phyloP scores from a whole-genome alignment of 129 eudicot species.

The Rutidosis leptorrhynchoides region DNA sequence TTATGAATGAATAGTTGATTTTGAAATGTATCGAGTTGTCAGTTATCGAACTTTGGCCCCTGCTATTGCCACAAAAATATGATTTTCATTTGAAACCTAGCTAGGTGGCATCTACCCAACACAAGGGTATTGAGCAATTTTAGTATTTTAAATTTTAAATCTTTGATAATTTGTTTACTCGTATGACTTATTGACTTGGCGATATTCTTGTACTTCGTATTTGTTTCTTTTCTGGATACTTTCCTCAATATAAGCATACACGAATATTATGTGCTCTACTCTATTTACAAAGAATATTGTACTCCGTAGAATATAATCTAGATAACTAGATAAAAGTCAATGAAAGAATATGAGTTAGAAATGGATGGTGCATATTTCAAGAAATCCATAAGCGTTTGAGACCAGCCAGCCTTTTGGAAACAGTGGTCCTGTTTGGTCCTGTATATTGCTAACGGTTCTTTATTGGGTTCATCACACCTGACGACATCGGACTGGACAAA shows the following conservation, averaged over 20 bases:
- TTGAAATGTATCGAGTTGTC: too few relatives aligned
- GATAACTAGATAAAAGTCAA: not conserved
- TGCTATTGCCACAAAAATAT: too few relatives aligned
- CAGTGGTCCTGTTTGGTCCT: conserved; percentile 40
- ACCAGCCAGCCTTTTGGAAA: conserved; percentile 16
- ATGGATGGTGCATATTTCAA: conserved; percentile 35
- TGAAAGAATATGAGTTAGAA: conserved; percentile 12
- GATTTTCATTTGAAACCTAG: not conserved
- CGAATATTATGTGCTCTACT: too few relatives aligned
- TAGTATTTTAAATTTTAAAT: too few relatives aligned
- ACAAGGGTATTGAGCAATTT: too few relatives aligned
- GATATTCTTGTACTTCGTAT: too few relatives aligned
- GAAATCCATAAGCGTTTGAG: conserved; percentile 22
- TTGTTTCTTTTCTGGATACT: too few relatives aligned
- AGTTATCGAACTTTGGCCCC: too few relatives aligned
- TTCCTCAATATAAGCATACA: not conserved
- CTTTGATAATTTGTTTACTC: too few relatives aligned
- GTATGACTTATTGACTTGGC: too few relatives aligned
- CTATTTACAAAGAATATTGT: too few relatives aligned
- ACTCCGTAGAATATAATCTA: not conserved
- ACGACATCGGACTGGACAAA: conserved; percentile 48
- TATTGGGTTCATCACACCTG: conserved; percentile 45
- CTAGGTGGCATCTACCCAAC: not conserved
- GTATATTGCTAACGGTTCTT: conserved; percentile 25
- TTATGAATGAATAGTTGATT: too few relatives aligned